Percentiles rank a stretch among this genome's conserved stretches.
phyloP scores from a whole-genome alignment of 306 rosid species.

The Cucurbita moschata region DNA sequence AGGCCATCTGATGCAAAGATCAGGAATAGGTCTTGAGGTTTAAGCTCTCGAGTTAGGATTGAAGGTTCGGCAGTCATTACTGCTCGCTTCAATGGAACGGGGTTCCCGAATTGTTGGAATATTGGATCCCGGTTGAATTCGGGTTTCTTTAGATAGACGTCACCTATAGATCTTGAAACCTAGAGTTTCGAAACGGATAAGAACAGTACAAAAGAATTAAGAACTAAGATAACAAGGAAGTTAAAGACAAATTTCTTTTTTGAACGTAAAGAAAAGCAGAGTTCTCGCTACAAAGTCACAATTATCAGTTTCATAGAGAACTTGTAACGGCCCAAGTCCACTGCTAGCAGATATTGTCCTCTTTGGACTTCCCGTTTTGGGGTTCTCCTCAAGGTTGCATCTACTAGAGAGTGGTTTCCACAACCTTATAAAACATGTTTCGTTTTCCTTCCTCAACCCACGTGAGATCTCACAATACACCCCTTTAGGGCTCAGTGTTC shows the following conservation, averaged over 20 bases:
- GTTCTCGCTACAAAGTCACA: not conserved
- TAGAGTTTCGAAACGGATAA: slow-evolving; percentile 11
- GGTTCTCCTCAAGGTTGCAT: no score
- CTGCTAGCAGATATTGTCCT: no score
- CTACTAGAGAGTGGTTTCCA: no score
- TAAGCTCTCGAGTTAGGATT: slow-evolving; percentile 44
- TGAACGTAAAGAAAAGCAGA: not conserved
- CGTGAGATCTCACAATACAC: no score
- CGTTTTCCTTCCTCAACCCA: no score
- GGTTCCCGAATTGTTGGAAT: slow-evolving; percentile 55
- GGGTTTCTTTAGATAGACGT: slow-evolving; percentile 76
- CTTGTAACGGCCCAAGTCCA: no score
- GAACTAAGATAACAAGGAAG: not conserved
- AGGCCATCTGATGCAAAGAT: slow-evolving; percentile 98
- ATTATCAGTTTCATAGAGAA: not conserved
- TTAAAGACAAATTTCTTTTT: not conserved
- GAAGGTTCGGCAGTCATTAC: slow-evolving; percentile 96
- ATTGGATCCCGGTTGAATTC: slow-evolving; percentile 60
- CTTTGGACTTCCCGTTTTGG: no score
- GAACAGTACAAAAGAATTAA: not conserved
- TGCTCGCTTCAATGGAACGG: slow-evolving; percentile 64
- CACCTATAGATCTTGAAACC: slow-evolving; percentile 97
- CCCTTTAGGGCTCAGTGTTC: no score
- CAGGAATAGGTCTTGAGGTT: slow-evolving; percentile 66
- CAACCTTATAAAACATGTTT: no score